Conservation (phyloP, 2,329 filamentous ascomycete genomes). For the Orbilia ellipsospora region DNA sequence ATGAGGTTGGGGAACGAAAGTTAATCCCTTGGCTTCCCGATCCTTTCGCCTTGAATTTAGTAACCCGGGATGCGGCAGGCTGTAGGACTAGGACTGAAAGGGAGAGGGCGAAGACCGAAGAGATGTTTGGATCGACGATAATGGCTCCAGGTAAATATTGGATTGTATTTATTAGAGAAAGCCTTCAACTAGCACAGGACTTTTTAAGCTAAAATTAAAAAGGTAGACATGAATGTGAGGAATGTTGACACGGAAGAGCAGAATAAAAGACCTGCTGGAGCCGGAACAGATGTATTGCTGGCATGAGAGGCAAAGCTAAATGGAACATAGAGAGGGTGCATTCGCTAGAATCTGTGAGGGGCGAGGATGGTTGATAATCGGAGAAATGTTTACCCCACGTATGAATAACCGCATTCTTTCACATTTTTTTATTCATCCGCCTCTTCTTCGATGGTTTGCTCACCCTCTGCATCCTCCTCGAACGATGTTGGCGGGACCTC, state of each 20-base stretch:
- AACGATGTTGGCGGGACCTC: conserved; percentile 87
- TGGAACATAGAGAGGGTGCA: conserved; percentile 24
- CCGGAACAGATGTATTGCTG: conserved; percentile 16
- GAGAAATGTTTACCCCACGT: conserved; percentile 33
- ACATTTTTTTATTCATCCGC: conserved; percentile 67
- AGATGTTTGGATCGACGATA: conserved; percentile 34
- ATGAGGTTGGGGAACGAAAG: conserved; percentile 54
- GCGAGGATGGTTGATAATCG: conserved; percentile 2
- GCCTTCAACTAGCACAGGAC: not conserved
- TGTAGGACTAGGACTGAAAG: conserved; percentile 50
- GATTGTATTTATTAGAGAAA: conserved; percentile 31
- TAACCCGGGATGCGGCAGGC: conserved; percentile 41
- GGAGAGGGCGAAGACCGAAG: conserved; percentile 18
- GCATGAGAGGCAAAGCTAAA: conserved; percentile 15
- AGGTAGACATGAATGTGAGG: conserved; percentile 20
- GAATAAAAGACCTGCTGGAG: not conserved
- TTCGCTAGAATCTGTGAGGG: conserved; percentile 13
- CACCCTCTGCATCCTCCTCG: conserved; percentile 86
- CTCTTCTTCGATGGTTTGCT: conserved; percentile 68
- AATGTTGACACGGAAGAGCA: conserved; percentile 39
- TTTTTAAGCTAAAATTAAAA: conserved; percentile 22
- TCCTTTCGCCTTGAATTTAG: conserved; percentile 41
- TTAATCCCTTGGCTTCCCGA: conserved; percentile 54
- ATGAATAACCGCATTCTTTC: conserved; percentile 7
- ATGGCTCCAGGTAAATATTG: conserved; percentile 10